phyloP scores from a whole-genome alignment of 2,329 filamentous ascomycete genomes.

The Colletotrichum paranaense region DNA sequence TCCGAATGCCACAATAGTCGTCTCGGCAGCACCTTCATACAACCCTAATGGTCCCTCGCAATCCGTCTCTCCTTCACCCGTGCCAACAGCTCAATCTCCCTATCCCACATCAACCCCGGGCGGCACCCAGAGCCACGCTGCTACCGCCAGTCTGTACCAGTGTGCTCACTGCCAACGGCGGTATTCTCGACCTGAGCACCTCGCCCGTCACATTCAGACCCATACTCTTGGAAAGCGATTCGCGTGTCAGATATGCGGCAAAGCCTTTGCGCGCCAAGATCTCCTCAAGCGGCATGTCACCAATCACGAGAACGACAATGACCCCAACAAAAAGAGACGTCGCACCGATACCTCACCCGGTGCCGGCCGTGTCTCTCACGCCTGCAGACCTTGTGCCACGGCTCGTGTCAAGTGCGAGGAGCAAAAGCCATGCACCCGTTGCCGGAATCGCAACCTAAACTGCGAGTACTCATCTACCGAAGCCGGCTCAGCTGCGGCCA shows the following conservation, averaged over 20 bases:
- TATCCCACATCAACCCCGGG: slow-evolving; percentile 16
- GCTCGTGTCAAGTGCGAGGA: slow-evolving; percentile 68
- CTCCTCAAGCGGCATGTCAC: slow-evolving; percentile 63
- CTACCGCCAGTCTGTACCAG: slow-evolving; percentile 52
- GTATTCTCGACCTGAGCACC: slow-evolving; percentile 65
- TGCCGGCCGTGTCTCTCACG: slow-evolving; percentile 62
- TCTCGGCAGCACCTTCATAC: slow-evolving; percentile 18
- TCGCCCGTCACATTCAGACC: slow-evolving; percentile 62
- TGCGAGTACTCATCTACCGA: slow-evolving; percentile 56
- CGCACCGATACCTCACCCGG: slow-evolving; percentile 57
- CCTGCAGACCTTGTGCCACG: slow-evolving; percentile 62
- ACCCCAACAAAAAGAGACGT: slow-evolving; percentile 59
- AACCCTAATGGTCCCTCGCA: slow-evolving; percentile 8
- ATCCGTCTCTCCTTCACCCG: slow-evolving; percentile 26
- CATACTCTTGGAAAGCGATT: slow-evolving; percentile 64
- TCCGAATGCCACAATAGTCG: slow-evolving; percentile 21
- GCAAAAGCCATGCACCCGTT: slow-evolving; percentile 64
- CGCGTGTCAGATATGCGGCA: slow-evolving; percentile 61
- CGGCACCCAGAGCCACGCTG: slow-evolving; percentile 38
- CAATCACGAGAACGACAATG: slow-evolving; percentile 60
- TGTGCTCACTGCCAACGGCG: slow-evolving; percentile 63
- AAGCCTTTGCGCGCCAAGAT: slow-evolving; percentile 65
- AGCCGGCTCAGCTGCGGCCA: slow-evolving; percentile 52
- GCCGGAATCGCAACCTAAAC: slow-evolving; percentile 56
- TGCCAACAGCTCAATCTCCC: neutral